Evolutionary conservation across 176 grass and related monocot species (phyloP).

Genomic region (Musa acuminata): DNA sequence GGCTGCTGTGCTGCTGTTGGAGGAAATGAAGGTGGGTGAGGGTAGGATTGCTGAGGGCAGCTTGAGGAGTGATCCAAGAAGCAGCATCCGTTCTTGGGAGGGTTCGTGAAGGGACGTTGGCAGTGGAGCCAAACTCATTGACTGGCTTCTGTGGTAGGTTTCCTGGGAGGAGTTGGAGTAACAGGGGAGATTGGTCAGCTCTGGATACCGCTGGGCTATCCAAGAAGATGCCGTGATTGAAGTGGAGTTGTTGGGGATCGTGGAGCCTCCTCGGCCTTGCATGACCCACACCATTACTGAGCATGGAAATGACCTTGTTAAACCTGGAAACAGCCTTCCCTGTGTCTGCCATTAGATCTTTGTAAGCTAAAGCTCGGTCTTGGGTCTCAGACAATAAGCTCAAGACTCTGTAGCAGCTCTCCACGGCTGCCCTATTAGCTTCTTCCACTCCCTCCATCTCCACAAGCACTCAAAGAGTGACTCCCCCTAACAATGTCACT

Average conservation of each 20-base stretch:
- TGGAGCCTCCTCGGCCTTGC: constrained; percentile 58
- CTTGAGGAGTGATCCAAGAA: background rate
- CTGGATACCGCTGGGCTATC: constrained; percentile 26
- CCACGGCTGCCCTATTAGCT: constrained; percentile 52
- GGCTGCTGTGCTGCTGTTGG: constrained; percentile 78
- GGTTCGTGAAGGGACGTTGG: constrained; percentile 44
- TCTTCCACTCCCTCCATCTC: constrained; percentile 69
- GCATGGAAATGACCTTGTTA: constrained; percentile 38
- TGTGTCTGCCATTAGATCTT: constrained; percentile 47
- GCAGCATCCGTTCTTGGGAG: constrained; percentile 25
- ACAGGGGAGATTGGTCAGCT: constrained; percentile 25
- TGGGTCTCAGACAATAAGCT: constrained; percentile 48
- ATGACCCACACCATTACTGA: constrained; percentile 57
- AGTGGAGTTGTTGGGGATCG: constrained; percentile 48
- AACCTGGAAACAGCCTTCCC: constrained; percentile 60
- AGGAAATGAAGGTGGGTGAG: constrained; percentile 53
- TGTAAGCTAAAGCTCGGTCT: constrained; percentile 35
- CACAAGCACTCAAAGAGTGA: background rate
- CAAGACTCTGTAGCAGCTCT: constrained; percentile 71
- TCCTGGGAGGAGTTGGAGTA: constrained; percentile 61
- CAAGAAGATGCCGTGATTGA: constrained; percentile 61
- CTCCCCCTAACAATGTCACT: background rate
- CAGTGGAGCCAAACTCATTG: constrained; percentile 25
- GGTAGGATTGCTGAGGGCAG: constrained; percentile 24
- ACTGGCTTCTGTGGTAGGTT: constrained; percentile 35